Conservation (phyloP, 306 rosid species). For the Prunus mongolica region DNA sequence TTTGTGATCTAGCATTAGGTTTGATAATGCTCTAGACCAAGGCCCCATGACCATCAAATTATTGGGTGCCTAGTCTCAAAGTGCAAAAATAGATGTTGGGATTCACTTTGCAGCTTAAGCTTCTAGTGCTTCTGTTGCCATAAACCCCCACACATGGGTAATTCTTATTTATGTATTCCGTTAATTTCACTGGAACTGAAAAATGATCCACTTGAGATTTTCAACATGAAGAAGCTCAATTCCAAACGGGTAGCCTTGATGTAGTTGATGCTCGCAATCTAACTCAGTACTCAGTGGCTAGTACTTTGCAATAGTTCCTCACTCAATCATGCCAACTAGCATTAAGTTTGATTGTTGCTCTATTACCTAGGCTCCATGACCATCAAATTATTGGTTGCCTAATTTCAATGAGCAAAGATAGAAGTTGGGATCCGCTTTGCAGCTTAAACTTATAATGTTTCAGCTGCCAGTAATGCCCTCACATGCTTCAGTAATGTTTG, state of each 20-base stretch:
- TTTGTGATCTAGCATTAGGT: neutral
- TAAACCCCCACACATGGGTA: slow-evolving; percentile 52
- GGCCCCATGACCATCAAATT: slow-evolving; percentile 31
- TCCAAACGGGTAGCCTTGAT: neutral
- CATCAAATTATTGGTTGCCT: slow-evolving; percentile 25
- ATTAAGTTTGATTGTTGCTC: slow-evolving; percentile 22
- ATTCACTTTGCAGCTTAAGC: slow-evolving; percentile 63
- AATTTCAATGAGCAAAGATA: slow-evolving; percentile 32
- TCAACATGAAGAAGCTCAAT: neutral
- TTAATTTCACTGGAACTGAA: neutral
- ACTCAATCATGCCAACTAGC: neutral
- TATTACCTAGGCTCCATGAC: slow-evolving; percentile 44
- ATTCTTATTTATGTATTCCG: neutral
- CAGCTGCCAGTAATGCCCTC: slow-evolving; percentile 73
- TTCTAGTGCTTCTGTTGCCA: slow-evolving; percentile 49
- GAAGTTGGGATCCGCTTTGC: slow-evolving; percentile 70
- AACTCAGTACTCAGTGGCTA: neutral
- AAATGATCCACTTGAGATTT: neutral
- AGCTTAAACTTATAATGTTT: slow-evolving; percentile 33
- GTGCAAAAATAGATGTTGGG: slow-evolving; percentile 57
- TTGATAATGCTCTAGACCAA: slow-evolving; percentile 32
- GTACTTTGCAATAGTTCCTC: neutral
- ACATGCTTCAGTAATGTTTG: slow-evolving; percentile 11
- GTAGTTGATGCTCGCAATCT: neutral
- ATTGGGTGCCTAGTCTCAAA: slow-evolving; percentile 27